Base-by-base conservation (phyloP, 1,139 yeast species). In the Torulaspora globosa region DNA sequence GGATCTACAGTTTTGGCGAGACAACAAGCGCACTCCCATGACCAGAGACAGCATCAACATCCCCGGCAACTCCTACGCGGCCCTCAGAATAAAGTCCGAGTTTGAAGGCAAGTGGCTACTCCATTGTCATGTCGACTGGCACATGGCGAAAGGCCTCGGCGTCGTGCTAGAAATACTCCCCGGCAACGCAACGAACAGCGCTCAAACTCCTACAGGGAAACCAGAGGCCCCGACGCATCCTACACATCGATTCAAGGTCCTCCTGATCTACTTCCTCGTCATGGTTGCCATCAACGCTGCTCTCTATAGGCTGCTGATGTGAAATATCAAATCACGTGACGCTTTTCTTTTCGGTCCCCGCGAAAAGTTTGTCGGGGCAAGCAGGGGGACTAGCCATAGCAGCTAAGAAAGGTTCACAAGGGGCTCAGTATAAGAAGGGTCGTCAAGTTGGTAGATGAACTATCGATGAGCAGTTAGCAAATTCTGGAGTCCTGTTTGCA, bases 81-180 rank as follows among this genome's bases (percentile, higher is more conserved):
- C 71, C 9, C 41, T 77, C 30, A 70, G 94, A 51, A 78, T 84
- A 57, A 72, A 71, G 46, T 79, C 87, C 19, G 79, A 82, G 55
- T 80, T 81, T 56, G 88, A 90, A 3, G 94, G 95, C 9, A 76
- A 80, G 23, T 85, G 94, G 92, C 72, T 82, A 36, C 77, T 85
- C 70, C 95, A 85, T 61, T 85, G 94, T 65, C 94, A 84, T 55
- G 81, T 84, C 36, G 85, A 83, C 51, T 84, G 92, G 92, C 94
- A 84, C 63, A 78, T 83, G 56, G 79, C 74, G 45, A 83, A 80
- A 63, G 86, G 85, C 16, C 70, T 81, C 49, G 84, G 83, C 28
- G 67, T 77, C 42, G 71, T 74, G 5, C 71, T 79, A 12, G 39
- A 39, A 30, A 46, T 44, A 27, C 24, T 10, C 24, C 24, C 42